phyloP scores from a whole-genome alignment of 2,329 filamentous ascomycete genomes.

The Nemania sp. region DNA sequence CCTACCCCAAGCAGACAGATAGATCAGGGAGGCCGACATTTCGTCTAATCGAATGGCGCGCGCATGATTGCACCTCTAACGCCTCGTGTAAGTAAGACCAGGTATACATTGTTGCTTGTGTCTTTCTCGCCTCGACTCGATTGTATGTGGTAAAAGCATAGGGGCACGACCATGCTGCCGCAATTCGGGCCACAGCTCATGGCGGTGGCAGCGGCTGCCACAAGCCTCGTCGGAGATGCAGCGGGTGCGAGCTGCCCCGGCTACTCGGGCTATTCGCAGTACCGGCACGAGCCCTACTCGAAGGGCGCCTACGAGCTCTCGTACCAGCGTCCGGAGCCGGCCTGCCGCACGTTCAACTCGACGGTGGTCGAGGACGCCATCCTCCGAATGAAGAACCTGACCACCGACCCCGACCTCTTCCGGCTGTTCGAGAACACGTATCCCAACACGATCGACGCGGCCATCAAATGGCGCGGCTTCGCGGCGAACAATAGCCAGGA shows the following conservation, averaged over 20 bases:
- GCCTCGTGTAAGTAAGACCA: neutral
- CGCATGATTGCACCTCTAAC: neutral
- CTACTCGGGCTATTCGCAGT: constrained; percentile 39
- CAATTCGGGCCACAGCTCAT: constrained; percentile 13
- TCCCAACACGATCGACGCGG: constrained; percentile 82
- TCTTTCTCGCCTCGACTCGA: neutral
- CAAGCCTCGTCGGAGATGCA: constrained; percentile 8
- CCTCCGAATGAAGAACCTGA: constrained; percentile 44
- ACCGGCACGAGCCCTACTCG: constrained; percentile 40
- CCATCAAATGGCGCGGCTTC: constrained; percentile 74
- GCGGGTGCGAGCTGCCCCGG: constrained; percentile 35
- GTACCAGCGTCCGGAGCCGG: constrained; percentile 59
- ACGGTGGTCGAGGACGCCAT: constrained; percentile 73
- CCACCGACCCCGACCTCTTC: constrained; percentile 66
- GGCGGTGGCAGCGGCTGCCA: constrained; percentile 4
- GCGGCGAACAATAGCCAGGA: constrained; percentile 53
- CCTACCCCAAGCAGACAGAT: too few species aligned
- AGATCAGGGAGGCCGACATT: neutral
- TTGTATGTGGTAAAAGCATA: neutral
- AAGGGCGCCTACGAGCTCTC: constrained; percentile 40
- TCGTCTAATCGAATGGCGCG: neutral
- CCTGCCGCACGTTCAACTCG: constrained; percentile 75
- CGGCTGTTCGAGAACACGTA: constrained; percentile 84
- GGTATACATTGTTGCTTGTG: neutral
- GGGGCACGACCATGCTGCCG: constrained; percentile 14